Evolutionary conservation across 2,329 filamentous ascomycete species (phyloP), one percentile per base, ranked within the genome.

Genomic region (Alternaria gansuensis): DNA sequence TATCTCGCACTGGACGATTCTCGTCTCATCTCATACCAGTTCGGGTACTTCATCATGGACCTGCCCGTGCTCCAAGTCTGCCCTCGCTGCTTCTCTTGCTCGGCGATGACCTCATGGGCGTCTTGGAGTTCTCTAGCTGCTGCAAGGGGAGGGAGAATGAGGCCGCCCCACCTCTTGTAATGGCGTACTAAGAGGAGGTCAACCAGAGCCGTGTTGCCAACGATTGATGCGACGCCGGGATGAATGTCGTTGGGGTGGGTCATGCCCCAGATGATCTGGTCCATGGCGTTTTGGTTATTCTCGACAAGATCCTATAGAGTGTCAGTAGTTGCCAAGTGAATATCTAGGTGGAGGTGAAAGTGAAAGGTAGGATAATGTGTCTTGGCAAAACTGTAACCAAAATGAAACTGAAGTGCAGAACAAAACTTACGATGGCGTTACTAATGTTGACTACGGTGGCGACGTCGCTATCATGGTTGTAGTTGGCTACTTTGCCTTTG

Each of bases 131-230:
- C 8, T 6, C 58, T 49, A 0, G 50, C 57, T 4, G 44, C 58
- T 17, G 33, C 11, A 2, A 66, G 53, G 0, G 58, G 53, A 2
- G 64, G 62, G 2, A 66, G 39, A 6, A 62, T 28, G 1, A 62
- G 50, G 9, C 62, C 64, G 7, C 59, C 64, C 21, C 56, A 49
- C n/a, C 54, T 51, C 39, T 60, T 60, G 50, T 57, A 64, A 11
- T 66, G 62, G 10, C 48, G 59, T 8, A 66, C 41, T 1, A 66
- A 28, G 0, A 66, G 52, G 0, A 66, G 51, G 3, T 54, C 54
- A 4, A 63, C 26, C 26, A 66, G 41, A 1, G 46, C 49, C 1
- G 9, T 13, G 21, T 64, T 51, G 5, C 24, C 9, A 0, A 48
- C 14, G 28, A 63, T 51, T n/a, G 26, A 36, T 2, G 24, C 31